Conservation (phyloP, 352 stramenopile species). For the Globisporangium uncinulatum region DNA sequence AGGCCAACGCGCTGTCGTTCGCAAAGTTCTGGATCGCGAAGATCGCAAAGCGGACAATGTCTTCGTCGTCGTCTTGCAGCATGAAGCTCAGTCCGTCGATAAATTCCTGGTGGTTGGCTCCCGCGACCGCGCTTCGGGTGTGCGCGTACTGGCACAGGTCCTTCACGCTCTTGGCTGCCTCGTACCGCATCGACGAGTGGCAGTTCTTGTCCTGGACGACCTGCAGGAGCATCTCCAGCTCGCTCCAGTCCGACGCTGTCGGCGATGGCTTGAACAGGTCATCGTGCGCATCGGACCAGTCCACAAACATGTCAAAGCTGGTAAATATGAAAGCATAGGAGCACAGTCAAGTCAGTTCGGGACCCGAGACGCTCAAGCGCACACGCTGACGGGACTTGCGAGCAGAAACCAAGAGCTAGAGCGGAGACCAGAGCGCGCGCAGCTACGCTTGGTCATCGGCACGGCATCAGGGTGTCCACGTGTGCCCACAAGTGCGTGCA, state of each 20-base stretch:
- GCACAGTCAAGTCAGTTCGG: conserved; percentile 9
- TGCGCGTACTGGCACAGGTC: conserved; percentile 52
- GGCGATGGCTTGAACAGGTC: conserved; percentile 43
- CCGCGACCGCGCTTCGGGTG: conserved; percentile 41
- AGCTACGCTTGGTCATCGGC: conserved; percentile 1
- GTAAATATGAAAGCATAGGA: background rate
- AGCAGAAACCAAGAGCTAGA: conserved; percentile 14
- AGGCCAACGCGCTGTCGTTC: conserved; percentile 36
- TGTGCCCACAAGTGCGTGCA: conserved; percentile 11
- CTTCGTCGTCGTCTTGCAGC: conserved; percentile 64
- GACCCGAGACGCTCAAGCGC: conserved; percentile 1
- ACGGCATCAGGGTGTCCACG: conserved; percentile 13
- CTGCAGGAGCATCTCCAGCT: conserved; percentile 50
- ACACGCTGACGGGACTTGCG: conserved; percentile 12
- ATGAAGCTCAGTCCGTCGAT: conserved; percentile 46
- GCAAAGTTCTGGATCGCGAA: conserved; percentile 69
- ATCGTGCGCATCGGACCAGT: conserved; percentile 36
- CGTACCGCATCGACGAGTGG: conserved; percentile 50
- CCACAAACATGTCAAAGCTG: conserved; percentile 67
- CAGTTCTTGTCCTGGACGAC: conserved; percentile 46
- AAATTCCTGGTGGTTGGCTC: conserved; percentile 44
- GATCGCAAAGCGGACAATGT: conserved; percentile 72
- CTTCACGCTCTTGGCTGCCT: conserved; percentile 70
- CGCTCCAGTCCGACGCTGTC: conserved; percentile 32
- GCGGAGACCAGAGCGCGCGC: background rate